Percentiles rank a stretch among this genome's conserved stretches.
phyloP scores from a whole-genome alignment of 2,329 filamentous ascomycete genomes.

The Calycina herbarum region DNA sequence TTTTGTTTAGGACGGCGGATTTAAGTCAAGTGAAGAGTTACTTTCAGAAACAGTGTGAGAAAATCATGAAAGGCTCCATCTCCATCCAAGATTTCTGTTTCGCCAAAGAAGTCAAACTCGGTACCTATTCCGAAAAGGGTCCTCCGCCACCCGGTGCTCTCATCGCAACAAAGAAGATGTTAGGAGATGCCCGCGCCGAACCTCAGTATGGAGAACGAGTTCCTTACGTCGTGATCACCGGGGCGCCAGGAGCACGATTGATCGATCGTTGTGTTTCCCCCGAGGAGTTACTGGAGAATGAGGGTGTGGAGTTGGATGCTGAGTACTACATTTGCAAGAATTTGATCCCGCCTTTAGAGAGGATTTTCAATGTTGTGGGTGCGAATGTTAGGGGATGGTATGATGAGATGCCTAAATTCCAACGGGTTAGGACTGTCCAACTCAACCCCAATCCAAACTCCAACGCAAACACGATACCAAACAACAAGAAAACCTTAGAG shows the following conservation, averaged over 20 bases:
- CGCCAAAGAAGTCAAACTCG: constrained; percentile 85
- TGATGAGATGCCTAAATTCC: constrained; percentile 92
- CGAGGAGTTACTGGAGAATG: constrained; percentile 74
- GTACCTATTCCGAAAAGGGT: constrained; percentile 81
- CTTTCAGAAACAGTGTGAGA: constrained; percentile 85
- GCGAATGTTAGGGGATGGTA: constrained; percentile 91
- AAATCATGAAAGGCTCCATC: constrained; percentile 86
- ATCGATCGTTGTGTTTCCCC: constrained; percentile 90
- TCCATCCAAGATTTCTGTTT: constrained; percentile 97
- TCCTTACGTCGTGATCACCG: constrained; percentile 89
- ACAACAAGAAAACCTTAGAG: constrained; percentile 73
- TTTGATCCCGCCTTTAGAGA: constrained; percentile 87
- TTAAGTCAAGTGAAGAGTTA: constrained; percentile 85
- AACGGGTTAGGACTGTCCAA: constrained; percentile 62
- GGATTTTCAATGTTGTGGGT: constrained; percentile 94
- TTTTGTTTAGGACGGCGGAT: constrained; percentile 88
- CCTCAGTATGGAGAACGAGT: constrained; percentile 95
- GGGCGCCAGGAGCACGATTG: constrained; percentile 80
- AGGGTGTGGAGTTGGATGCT: constrained; percentile 79
- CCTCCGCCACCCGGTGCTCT: constrained; percentile 82
- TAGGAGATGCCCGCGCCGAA: constrained; percentile 80
- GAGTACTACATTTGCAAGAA: constrained; percentile 98
- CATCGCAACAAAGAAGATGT: constrained; percentile 83
- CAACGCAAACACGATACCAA: not conserved
- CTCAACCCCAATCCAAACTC: not conserved